phyloP scores from a whole-genome alignment of 1,139 yeast species.

The Pneumocystis wakefieldiae region DNA sequence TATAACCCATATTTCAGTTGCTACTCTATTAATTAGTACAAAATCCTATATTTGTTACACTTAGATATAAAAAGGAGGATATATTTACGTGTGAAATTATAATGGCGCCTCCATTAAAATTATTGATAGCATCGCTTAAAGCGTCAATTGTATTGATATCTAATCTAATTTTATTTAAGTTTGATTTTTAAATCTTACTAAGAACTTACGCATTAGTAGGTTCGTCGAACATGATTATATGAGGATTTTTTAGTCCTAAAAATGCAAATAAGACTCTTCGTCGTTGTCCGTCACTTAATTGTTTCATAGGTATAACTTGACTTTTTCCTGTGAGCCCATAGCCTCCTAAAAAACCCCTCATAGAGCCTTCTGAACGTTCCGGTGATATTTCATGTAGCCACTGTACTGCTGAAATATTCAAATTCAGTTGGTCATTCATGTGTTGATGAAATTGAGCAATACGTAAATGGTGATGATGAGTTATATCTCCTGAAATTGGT shows the following conservation, averaged over 20 bases:
- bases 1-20: constrained; percentile 44
- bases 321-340: constrained; percentile 98
- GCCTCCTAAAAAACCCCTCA: constrained; percentile 48
- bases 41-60: constrained; percentile 39
- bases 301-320: constrained; percentile 97
- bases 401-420: constrained; percentile 87
- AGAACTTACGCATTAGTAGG: constrained; percentile 75
- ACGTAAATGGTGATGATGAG: constrained; percentile 92
- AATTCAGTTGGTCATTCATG: constrained; percentile 93
- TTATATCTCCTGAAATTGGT: constrained; percentile 87
- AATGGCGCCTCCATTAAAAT: constrained; percentile 93
- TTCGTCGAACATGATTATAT: constrained; percentile 90
- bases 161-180: constrained; percentile 24
- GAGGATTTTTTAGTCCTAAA: constrained; percentile 87
- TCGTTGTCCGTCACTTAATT: constrained; percentile 97
- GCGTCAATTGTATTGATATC: constrained; percentile 98
- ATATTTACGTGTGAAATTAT: constrained; percentile 64
- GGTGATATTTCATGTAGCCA: constrained; percentile 86
- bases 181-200: background rate
- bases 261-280: constrained; percentile 96
- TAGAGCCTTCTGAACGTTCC: constrained; percentile 65
- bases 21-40: constrained; percentile 93
- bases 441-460: constrained; percentile 98
- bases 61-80: background rate
- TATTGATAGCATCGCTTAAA: constrained; percentile 86